These are phyloP conservation scores for Digitaria exilis DNA, from an alignment of 202 grass and related monocot species.

Conservation along the genomic window DNA sequence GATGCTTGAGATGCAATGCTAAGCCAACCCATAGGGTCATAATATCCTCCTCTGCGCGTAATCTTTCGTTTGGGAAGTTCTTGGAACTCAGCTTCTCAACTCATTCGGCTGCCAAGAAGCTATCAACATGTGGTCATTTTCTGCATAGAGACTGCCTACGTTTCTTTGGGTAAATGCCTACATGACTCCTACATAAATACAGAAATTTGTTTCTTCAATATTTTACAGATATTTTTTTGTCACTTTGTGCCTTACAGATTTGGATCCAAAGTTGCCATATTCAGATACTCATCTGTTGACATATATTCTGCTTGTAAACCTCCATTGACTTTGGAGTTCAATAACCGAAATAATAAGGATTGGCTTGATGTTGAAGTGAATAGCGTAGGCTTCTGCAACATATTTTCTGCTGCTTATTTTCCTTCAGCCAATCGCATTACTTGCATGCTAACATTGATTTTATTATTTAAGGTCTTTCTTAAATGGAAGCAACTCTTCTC, in stretches of 20 bases:
- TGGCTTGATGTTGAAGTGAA: slow-evolving; percentile 75
- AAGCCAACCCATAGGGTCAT: slow-evolving; percentile 61
- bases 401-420: slow-evolving; percentile 32
- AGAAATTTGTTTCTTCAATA: neutral
- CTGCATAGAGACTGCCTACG: slow-evolving; percentile 89
- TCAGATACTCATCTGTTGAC: slow-evolving; percentile 84
- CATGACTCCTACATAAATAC: slow-evolving; percentile 20
- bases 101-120: slow-evolving; percentile 72
- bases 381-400: slow-evolving; percentile 54
- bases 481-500: slow-evolving; percentile 64
- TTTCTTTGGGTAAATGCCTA: slow-evolving; percentile 87
- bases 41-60: slow-evolving; percentile 74
- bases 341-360: slow-evolving; percentile 59
- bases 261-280: slow-evolving; percentile 82
- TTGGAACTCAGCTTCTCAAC: slow-evolving; percentile 95
- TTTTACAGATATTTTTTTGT: slow-evolving; percentile 21
- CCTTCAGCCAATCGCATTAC: slow-evolving; percentile 21
- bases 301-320: slow-evolving; percentile 86
- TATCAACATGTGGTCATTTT: slow-evolving; percentile 81
- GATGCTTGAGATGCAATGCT: slow-evolving; percentile 76
- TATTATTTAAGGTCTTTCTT: slow-evolving; percentile 65
- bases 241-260: slow-evolving; percentile 53
- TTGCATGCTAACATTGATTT: slow-evolving; percentile 43
- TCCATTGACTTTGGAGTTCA: slow-evolving; percentile 69
- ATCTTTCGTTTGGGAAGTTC: slow-evolving; percentile 93